Evolutionary conservation across 371 early-diverging fungal species (phyloP).

Genomic region (Funneliformis caledonium): DNA sequence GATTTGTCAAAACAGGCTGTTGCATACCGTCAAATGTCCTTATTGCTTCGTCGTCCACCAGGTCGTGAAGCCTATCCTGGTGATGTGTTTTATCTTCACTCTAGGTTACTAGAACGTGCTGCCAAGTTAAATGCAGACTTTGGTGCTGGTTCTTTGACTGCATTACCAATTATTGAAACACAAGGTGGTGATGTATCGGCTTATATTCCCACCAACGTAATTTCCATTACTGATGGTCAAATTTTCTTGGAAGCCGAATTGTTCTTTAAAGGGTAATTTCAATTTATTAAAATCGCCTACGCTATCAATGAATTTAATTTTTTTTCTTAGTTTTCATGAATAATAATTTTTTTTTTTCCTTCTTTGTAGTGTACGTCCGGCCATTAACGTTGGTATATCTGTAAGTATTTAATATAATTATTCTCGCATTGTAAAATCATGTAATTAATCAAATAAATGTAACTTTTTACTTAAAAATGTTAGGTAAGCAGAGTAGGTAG

Average conservation of each 20-base stretch:
- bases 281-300: neutral
- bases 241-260: slow-evolving; percentile 98
- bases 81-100: slow-evolving; percentile 98
- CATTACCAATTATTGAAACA: slow-evolving; percentile 96
- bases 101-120: slow-evolving; percentile 95
- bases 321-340: neutral
- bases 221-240: slow-evolving; percentile 98
- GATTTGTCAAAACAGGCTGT: slow-evolving; percentile 98
- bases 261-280: slow-evolving; percentile 86
- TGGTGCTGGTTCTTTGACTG: slow-evolving; percentile 94
- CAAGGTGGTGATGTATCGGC: slow-evolving; percentile 99
- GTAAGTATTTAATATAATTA: slow-evolving; percentile 51
- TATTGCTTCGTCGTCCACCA: slow-evolving; percentile 96
- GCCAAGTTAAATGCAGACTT: slow-evolving; percentile 95
- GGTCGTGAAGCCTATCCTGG: slow-evolving; percentile 98
- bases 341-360: slow-evolving; percentile 48
- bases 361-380: slow-evolving; percentile 95
- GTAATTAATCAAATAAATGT: neutral
- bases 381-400: slow-evolving; percentile 98
- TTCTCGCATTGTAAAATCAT: neutral
- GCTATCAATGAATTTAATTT: neutral
- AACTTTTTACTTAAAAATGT: neutral
- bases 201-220: slow-evolving; percentile 98
- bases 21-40: slow-evolving; percentile 97
- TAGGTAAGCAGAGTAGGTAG: slow-evolving; percentile 91